Evolutionary conservation across 208 protist genomes (phyloP), one percentile per base, ranked within the genome.

Genomic region (Trichomonas vaginalis): DNA sequence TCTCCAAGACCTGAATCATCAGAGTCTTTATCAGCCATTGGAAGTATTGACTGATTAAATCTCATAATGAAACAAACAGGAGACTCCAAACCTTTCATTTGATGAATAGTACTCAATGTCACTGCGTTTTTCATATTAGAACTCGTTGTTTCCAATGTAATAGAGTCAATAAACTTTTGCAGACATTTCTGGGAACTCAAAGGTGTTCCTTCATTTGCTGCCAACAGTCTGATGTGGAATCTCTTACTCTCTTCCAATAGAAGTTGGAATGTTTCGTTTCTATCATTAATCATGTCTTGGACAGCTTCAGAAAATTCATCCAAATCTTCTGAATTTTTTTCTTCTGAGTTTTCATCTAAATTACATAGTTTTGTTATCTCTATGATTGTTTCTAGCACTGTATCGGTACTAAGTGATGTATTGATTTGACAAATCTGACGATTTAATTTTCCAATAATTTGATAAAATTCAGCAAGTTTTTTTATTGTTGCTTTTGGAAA

Each of bases 71-170:
- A 95, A 45, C 95, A 88, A 37, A 82, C 45, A 17, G 61, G 70
- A 32, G 48, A 56, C 56, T 95, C 95, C 8, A 88, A 15, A n/a
- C 95, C 95, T 79, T 95, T 95, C 95, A 87, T 87, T 32, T 95
- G 95, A n/a, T 95, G 95, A 21, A 95, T 95, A 17, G 95, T 95
- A 10, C 48, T 80, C 1, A 95, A 37, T 49, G 95, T 95, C 1
- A 95, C 48, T 37, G 95, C 95, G 27, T 95, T 95, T 79, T 42
- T 82, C 0, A 48, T 40, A 3, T 10, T 79, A 1, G 39, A 12
- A 15, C 40, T 23, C 10, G 37, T 15, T 42, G 14, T 51, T 39
- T 92, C 86, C 2, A 92, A 51, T 51, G 86, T 92, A 37, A 92
- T 92, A 39, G 86, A 35, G 17, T 92, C 45, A 39, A 92, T 92